Base-by-base conservation (phyloP, 805 yeast species). In the Spathaspora hagerdaliae region DNA sequence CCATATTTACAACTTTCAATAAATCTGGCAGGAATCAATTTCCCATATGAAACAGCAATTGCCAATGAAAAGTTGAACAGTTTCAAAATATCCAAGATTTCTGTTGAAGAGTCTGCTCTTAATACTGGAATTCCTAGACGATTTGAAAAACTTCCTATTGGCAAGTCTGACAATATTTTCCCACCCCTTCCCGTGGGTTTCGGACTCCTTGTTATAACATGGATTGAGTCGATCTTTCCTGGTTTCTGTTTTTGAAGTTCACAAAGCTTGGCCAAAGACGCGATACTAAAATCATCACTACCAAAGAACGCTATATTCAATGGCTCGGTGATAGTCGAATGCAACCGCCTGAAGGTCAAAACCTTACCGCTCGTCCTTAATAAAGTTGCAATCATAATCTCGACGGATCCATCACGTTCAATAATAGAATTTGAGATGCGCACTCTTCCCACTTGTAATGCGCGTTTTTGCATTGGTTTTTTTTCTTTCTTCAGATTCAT, bases 31-130 rank as follows among this genome's bases (percentile, higher is more conserved):
- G 98, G 97, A 4, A 94, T 89, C 38, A 92, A 68, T 42, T 74
- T 73, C 0, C 98, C 99, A 61, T 82, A 94, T 0, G 97, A 89
- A 1, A 90, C 97, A 0, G 98, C 97, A n/a, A 94, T 73, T 0
- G 90, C 84, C 51, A 90, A 59, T 50, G 85, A 78, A 60, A 76
- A 83, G 2, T 60, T 45, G 1, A 59, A 46, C 0, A 48, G 39
- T 0, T 51, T 47, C 40, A 61, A 19, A 2, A 58, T 47, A 38
- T 54, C 49, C 42, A 53, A 41, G 11, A 71, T 76, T 27, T 78
- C 83, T 0, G 51, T 40, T 1, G 61, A 54, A 1, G 72, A 55
- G 43, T 83, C 90, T 0, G 85, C 87, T 34, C 85, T 61, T 7
- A 67, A 57, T 1, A 81, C 45, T 0, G 61, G 57, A 1, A 82